A percentile compares a stretch with the other conserved stretches of the same genome.
Evolutionary conservation across 2,329 filamentous ascomycete genomes (phyloP).

Genomic region (Ophiosphaerella narmari): DNA sequence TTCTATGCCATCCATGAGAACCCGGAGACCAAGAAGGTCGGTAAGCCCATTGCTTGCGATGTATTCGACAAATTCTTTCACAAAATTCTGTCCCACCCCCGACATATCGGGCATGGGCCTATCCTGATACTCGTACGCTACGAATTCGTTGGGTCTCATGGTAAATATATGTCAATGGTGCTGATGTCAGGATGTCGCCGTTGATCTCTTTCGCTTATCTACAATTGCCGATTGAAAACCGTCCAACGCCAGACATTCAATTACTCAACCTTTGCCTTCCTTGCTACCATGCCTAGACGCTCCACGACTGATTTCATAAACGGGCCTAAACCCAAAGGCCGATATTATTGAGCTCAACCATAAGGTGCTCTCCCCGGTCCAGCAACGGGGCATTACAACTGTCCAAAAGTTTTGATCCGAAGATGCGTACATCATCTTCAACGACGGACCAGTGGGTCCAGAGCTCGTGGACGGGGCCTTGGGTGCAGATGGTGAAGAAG

Average conservation of each 20-base stretch:
- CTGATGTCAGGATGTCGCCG: no score
- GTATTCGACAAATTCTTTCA: no score
- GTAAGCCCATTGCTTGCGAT: no score
- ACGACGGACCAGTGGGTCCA: constrained; percentile 20
- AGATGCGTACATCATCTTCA: constrained; percentile 13
- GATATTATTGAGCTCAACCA: constrained; percentile 8
- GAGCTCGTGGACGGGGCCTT: constrained; percentile 28
- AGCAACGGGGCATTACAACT: constrained; percentile 5
- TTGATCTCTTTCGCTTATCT: no score
- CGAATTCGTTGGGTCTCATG: no score
- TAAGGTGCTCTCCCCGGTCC: constrained; percentile 6
- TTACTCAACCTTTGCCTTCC: constrained; percentile 2
- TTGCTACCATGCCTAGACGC: constrained; percentile 2
- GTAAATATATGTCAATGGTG: no score
- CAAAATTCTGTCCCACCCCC: no score
- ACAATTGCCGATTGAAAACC: no score
- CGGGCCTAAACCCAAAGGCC: constrained; percentile 2
- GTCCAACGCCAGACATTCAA: neutral
- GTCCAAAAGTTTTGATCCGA: constrained; percentile 9
- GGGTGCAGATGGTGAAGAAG: constrained; percentile 27
- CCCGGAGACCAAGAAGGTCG: no score
- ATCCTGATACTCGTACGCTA: no score
- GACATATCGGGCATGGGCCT: no score
- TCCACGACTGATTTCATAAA: constrained; percentile 6
- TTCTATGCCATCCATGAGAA: no score